Evolutionary conservation across 2,329 filamentous ascomycete genomes (phyloP).

Genomic region (Akanthomyces uredinophilus): DNA sequence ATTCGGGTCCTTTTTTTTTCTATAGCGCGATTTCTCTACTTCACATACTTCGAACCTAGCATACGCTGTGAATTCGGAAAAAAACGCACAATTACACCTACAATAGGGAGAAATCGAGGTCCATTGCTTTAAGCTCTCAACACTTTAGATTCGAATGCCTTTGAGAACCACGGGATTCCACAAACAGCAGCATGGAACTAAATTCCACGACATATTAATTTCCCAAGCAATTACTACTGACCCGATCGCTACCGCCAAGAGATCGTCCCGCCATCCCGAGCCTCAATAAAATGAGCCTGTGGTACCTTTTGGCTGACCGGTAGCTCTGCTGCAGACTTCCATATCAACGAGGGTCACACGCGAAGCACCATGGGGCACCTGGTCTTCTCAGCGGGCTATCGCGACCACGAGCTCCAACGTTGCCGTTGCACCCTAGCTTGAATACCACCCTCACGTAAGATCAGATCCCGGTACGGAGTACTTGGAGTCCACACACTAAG

Average conservation of each 20-base stretch:
- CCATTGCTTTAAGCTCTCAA: too few species aligned
- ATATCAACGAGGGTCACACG: background rate
- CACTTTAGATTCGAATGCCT: too few species aligned
- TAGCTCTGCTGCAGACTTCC: background rate
- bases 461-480: background rate
- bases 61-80: too few species aligned
- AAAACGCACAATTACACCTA: too few species aligned
- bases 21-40: background rate
- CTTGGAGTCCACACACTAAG: background rate
- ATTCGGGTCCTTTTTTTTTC: background rate
- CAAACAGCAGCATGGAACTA: too few species aligned
- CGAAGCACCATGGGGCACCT: background rate
- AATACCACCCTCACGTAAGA: slow-evolving; percentile 9
- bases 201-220: too few species aligned
- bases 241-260: background rate
- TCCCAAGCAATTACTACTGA: too few species aligned
- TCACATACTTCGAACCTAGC: too few species aligned
- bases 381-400: background rate
- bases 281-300: background rate
- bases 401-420: background rate
- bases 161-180: too few species aligned
- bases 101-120: too few species aligned
- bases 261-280: background rate
- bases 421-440: background rate
- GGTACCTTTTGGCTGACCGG: background rate